phyloP scores from a whole-genome alignment of 2,329 filamentous ascomycete genomes.

The Xylariaceae sp. region DNA sequence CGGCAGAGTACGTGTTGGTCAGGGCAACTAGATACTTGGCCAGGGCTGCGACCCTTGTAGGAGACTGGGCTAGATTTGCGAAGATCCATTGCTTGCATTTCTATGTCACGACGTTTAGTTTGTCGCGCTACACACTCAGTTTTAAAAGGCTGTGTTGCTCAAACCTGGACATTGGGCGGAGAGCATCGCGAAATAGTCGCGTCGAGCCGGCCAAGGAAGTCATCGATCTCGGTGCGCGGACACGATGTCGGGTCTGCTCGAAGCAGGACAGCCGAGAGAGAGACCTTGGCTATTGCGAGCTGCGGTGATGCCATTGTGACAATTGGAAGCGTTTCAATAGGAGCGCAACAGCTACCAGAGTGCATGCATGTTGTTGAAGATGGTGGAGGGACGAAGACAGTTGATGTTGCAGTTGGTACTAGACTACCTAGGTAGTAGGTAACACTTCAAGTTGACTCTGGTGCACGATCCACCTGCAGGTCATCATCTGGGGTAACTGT shows the following conservation, averaged over 20 bases:
- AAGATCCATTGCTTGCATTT: slow-evolving; percentile 89
- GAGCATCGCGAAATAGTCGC: slow-evolving; percentile 74
- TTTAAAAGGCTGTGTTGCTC: slow-evolving; percentile 55
- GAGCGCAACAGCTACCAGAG: neutral
- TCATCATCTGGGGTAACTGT: too few relatives aligned
- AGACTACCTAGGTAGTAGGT: too few relatives aligned
- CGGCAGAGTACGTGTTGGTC: slow-evolving; percentile 61
- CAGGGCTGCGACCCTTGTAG: slow-evolving; percentile 68
- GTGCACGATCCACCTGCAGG: too few relatives aligned
- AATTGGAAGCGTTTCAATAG: neutral
- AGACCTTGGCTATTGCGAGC: slow-evolving; percentile 78
- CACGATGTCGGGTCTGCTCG: slow-evolving; percentile 76
- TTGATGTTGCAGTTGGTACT: neutral
- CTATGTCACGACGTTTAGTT: slow-evolving; percentile 59
- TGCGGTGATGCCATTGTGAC: slow-evolving; percentile 69
- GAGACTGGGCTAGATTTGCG: slow-evolving; percentile 72
- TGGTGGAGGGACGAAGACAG: neutral
- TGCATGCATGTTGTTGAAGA: slow-evolving; percentile 16
- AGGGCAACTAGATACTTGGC: slow-evolving; percentile 79
- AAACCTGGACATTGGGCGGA: slow-evolving; percentile 87
- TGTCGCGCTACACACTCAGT: slow-evolving; percentile 44
- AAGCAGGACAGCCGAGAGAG: slow-evolving; percentile 76
- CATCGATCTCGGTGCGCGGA: slow-evolving; percentile 71
- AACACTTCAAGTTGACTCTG: too few relatives aligned
- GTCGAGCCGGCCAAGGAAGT: slow-evolving; percentile 72